Evolutionary conservation across 2,329 filamentous ascomycete species (phyloP).

Genomic region (Botrytis pseudocinerea): DNA sequence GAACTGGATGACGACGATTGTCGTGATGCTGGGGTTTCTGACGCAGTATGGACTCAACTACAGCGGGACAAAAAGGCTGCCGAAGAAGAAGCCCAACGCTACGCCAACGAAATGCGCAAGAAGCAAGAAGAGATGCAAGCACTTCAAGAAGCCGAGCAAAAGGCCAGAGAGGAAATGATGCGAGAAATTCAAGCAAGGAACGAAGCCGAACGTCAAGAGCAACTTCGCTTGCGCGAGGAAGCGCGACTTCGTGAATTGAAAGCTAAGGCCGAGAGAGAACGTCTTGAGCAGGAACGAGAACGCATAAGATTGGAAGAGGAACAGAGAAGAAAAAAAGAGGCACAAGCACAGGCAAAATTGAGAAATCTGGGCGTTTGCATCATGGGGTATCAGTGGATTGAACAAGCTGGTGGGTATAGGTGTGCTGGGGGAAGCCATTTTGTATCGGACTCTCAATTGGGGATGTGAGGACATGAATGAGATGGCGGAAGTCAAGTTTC

Average conservation of each 20-base stretch:
- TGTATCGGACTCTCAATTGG: conserved; percentile 45
- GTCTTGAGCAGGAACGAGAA: conserved; percentile 42
- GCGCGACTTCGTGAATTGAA: conserved; percentile 38
- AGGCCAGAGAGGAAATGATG: conserved; percentile 28
- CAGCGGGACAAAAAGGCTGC: conserved; percentile 48
- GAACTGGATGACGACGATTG: conserved; percentile 13
- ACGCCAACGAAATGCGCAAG: background rate
- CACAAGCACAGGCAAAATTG: conserved; percentile 50
- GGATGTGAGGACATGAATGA: background rate
- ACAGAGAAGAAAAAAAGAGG: conserved; percentile 45
- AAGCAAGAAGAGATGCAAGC: conserved; percentile 19
- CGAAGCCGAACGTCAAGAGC: conserved; percentile 21
- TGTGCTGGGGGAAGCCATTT: conserved; percentile 64
- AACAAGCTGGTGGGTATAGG: conserved; percentile 57
- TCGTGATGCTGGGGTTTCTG: conserved; percentile 59
- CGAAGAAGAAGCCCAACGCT: conserved; percentile 26
- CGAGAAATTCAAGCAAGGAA: conserved; percentile 13
- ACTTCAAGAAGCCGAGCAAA: conserved; percentile 24
- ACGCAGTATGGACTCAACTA: conserved; percentile 62
- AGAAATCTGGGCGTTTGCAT: conserved; percentile 56
- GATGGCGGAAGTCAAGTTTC: background rate
- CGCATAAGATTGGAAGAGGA: conserved; percentile 44
- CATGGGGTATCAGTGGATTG: conserved; percentile 61
- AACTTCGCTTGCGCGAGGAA: conserved; percentile 32
- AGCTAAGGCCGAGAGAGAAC: conserved; percentile 37